These are phyloP conservation scores for Austropuccinia psidii DNA, from an alignment of 1,284 basidiomycete species.

Conservation along the genomic window DNA sequence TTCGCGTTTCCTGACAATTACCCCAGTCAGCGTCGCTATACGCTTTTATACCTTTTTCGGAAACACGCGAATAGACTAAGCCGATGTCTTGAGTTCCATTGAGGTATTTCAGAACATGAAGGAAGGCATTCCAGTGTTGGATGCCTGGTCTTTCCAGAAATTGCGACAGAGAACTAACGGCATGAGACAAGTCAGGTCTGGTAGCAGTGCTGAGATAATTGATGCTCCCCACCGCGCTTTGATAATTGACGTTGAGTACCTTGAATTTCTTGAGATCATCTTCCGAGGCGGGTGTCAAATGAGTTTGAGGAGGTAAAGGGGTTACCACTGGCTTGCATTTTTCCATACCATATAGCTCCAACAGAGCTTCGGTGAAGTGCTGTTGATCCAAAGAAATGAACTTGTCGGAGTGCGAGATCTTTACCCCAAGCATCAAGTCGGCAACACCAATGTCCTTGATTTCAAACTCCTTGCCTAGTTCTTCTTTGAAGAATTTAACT, in stretches of 20 bases:
- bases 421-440: neutral
- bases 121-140: slow-evolving; percentile 8
- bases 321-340: neutral
- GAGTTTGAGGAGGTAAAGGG: neutral
- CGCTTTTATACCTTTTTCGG: too few relatives aligned
- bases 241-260: neutral
- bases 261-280: neutral
- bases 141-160: neutral
- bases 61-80: too few relatives aligned
- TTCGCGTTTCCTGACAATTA: too few relatives aligned
- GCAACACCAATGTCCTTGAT: slow-evolving; percentile 6
- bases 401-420: too few relatives aligned
- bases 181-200: slow-evolving; percentile 5
- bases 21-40: too few relatives aligned
- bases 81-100: too few relatives aligned
- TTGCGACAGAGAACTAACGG: neutral
- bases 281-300: neutral
- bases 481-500: neutral
- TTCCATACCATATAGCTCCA: too few relatives aligned
- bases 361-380: too few relatives aligned
- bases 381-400: too few relatives aligned
- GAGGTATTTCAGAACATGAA: neutral
- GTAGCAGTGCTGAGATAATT: neutral
- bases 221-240: neutral
- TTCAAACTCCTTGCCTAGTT: neutral